A percentile compares a stretch with the other conserved stretches of the same genome.
Evolutionary conservation across 164 flowering plant species (phyloP).

Genomic region (Paratinospora sagittata): DNA sequence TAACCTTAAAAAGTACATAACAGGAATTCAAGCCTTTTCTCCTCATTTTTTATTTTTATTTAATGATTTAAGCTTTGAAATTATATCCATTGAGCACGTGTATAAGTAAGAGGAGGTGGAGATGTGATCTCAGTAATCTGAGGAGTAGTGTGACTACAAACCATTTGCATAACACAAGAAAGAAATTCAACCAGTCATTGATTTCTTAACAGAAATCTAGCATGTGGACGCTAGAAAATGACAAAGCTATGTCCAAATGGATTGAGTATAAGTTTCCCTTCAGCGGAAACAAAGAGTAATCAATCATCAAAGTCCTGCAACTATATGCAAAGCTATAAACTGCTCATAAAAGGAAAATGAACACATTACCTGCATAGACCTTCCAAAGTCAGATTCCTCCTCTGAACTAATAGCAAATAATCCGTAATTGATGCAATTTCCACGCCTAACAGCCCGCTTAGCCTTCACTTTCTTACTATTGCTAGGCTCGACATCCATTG

Average conservation of each 20-base stretch:
- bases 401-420: conserved; percentile 23
- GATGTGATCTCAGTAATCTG: background rate
- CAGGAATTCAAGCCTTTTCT: background rate
- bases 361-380: conserved; percentile 19
- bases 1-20: background rate
- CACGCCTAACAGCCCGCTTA: conserved; percentile 22
- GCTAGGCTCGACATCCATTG: conserved; percentile 12
- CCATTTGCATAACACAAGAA: background rate
- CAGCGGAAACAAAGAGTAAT: background rate
- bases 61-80: background rate
- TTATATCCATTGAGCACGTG: background rate
- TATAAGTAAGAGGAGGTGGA: background rate
- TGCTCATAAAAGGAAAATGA: background rate
- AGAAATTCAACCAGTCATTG: background rate
- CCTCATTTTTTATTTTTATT: no score
- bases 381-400: conserved; percentile 19
- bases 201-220: no score
- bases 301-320: background rate
- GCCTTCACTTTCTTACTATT: conserved; percentile 19
- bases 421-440: conserved; percentile 20
- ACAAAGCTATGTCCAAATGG: background rate
- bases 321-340: conserved; percentile 1
- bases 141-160: background rate
- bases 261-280: background rate
- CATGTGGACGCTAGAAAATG: background rate